Conservation (phyloP, 805 yeast genomes). For the Suhomyces emberorum region DNA sequence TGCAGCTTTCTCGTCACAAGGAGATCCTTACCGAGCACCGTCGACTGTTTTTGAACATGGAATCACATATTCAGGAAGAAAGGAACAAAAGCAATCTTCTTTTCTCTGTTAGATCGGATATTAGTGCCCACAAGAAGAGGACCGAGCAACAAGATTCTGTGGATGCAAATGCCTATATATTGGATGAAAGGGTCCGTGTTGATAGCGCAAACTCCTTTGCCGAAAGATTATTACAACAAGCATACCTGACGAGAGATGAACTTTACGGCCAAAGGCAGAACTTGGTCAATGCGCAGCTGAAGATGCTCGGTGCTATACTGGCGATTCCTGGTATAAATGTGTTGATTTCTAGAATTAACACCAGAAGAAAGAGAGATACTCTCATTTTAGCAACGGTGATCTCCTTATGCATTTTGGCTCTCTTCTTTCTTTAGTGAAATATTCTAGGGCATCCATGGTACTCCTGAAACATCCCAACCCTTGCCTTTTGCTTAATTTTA, state of each 20-base stretch:
- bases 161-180: constrained; percentile 67
- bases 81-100: constrained; percentile 73
- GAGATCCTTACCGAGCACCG: constrained; percentile 72
- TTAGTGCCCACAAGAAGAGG: constrained; percentile 60
- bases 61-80: constrained; percentile 61
- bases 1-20: constrained; percentile 78
- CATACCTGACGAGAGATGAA: constrained; percentile 86
- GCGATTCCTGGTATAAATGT: constrained; percentile 81
- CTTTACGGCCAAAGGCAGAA: constrained; percentile 66
- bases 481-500: too few relatives aligned
- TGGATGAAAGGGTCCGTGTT: constrained; percentile 71
- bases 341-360: constrained; percentile 74
- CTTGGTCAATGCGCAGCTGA: constrained; percentile 60
- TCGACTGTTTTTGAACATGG: constrained; percentile 57
- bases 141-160: constrained; percentile 15
- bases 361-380: constrained; percentile 85
- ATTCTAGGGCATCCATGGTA: too few relatives aligned
- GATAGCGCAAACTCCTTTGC: constrained; percentile 72
- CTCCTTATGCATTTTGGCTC: constrained; percentile 64
- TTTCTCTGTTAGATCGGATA: constrained; percentile 74
- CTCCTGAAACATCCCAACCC: too few relatives aligned
- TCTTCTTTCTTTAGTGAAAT: constrained; percentile 42
- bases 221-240: constrained; percentile 78
- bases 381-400: constrained; percentile 76
- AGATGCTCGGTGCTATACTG: constrained; percentile 58